Evolutionary conservation across 1,284 basidiomycete genomes (phyloP).

Genomic region (Boletellus dicymbophilus): DNA sequence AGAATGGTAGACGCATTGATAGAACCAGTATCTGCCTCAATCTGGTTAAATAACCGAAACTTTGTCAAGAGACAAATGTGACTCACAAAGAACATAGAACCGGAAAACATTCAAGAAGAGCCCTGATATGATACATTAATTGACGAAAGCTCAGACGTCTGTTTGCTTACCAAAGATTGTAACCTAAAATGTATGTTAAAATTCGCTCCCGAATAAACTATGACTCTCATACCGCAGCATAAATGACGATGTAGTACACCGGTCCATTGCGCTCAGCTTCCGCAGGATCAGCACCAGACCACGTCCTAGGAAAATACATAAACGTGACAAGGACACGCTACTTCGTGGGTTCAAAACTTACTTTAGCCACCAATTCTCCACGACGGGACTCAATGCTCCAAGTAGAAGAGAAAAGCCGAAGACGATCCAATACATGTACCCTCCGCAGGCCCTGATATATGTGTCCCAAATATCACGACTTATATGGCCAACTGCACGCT

Average conservation of each 20-base stretch:
- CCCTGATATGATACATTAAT: constrained; percentile 37
- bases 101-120: constrained; percentile 66
- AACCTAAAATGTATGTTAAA: constrained; percentile 34
- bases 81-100: constrained; percentile 68
- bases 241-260: constrained; percentile 77
- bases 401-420: constrained; percentile 63
- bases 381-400: constrained; percentile 73
- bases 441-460: constrained; percentile 77
- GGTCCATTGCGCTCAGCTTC: constrained; percentile 47
- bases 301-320: constrained; percentile 46
- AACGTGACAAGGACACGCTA: constrained; percentile 3
- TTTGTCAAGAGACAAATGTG: no score
- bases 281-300: constrained; percentile 57
- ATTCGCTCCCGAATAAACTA: background rate
- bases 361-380: constrained; percentile 86
- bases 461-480: constrained; percentile 77
- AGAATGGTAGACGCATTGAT: constrained; percentile 71
- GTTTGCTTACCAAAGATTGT: constrained; percentile 38
- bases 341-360: constrained; percentile 31
- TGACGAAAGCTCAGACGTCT: background rate
- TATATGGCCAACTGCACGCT: constrained; percentile 84
- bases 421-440: constrained; percentile 67
- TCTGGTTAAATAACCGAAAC: no score
- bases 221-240: constrained; percentile 55
- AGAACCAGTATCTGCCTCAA: constrained; percentile 66